Percentiles rank a stretch among this genome's conserved stretches.
Conservation (phyloP, 2,329 filamentous ascomycete genomes). For the Colletotrichum musae region DNA sequence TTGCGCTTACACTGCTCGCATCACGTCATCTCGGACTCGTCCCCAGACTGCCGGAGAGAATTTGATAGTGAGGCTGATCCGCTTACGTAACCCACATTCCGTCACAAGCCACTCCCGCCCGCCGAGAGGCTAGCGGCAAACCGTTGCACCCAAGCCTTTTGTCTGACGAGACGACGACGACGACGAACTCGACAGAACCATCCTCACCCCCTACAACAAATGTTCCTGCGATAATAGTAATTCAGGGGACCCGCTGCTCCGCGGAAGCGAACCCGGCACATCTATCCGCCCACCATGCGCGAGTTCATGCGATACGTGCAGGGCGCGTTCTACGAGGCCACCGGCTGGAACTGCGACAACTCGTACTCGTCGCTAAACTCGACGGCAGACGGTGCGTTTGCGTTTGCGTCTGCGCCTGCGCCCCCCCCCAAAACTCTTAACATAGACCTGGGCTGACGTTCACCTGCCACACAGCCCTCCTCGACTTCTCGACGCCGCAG, state of each 20-base stretch:
- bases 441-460: neutral
- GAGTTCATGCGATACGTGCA: conserved; percentile 99
- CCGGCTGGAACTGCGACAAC: conserved; percentile 92
- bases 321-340: conserved; percentile 87
- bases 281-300: conserved; percentile 73
- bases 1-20: too few relatives aligned
- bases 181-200: too few relatives aligned
- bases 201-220: neutral
- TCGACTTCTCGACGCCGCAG: conserved; percentile 89
- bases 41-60: too few relatives aligned
- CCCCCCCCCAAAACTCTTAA: neutral
- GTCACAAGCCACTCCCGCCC: too few relatives aligned
- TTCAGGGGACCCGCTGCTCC: conserved; percentile 23
- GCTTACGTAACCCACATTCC: too few relatives aligned
- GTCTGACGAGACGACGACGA: neutral
- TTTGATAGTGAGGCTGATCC: too few relatives aligned
- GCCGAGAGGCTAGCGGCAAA: too few relatives aligned
- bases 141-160: too few relatives aligned
- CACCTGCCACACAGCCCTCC: conserved; percentile 70
- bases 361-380: conserved; percentile 90
- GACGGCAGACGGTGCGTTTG: conserved; percentile 79
- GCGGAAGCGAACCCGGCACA: neutral
- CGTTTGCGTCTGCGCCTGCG: neutral
- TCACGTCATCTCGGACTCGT: too few relatives aligned
- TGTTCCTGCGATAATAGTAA: conserved; percentile 24